A percentile compares a stretch with the other conserved stretches of the same genome.
Evolutionary conservation across 192 early-diverging fungal genomes (phyloP).

Genomic region (Spizellomyces sp.): DNA sequence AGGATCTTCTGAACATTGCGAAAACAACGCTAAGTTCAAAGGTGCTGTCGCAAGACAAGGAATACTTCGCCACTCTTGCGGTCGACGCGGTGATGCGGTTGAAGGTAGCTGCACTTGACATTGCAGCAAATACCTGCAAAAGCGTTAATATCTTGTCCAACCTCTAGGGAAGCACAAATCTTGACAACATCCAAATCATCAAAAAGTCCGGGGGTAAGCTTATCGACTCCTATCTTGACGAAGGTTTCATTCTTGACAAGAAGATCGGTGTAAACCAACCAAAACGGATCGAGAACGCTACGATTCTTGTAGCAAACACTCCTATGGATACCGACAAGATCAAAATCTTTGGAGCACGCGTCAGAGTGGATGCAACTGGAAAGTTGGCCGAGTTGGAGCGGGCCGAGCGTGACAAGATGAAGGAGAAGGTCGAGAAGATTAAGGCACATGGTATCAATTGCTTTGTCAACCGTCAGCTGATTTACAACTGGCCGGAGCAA

Average conservation of each 20-base stretch:
- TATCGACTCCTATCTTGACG: conserved; percentile 93
- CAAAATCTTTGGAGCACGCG: conserved; percentile 98
- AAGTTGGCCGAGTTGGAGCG: conserved; percentile 98
- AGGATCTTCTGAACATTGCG: conserved; percentile 96
- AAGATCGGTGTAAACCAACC: conserved; percentile 99
- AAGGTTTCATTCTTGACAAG: conserved; percentile 98
- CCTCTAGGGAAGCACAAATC: conserved; percentile 83
- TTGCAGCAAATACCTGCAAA: background rate
- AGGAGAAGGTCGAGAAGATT: conserved; percentile 98
- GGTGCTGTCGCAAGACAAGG: conserved; percentile 94
- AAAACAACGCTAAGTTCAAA: conserved; percentile 96
- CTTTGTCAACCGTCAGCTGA: conserved; percentile 99
- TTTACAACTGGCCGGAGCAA: conserved; percentile 99
- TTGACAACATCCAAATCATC: conserved; percentile 99
- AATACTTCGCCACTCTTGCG: conserved; percentile 92
- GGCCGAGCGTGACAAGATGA: conserved; percentile 98
- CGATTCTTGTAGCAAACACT: conserved; percentile 97
- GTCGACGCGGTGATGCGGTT: conserved; percentile 96
- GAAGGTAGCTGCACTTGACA: conserved; percentile 54
- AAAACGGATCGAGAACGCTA: conserved; percentile 93
- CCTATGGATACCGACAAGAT: conserved; percentile 99
- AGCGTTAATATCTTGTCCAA: background rate
- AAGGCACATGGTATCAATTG: conserved; percentile 97
- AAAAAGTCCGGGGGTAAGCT: conserved; percentile 97
- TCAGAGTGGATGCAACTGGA: conserved; percentile 93